These are phyloP conservation scores for Phytophthora pseudosyringae DNA, from an alignment of 352 stramenopile species.

Conservation along the genomic window DNA sequence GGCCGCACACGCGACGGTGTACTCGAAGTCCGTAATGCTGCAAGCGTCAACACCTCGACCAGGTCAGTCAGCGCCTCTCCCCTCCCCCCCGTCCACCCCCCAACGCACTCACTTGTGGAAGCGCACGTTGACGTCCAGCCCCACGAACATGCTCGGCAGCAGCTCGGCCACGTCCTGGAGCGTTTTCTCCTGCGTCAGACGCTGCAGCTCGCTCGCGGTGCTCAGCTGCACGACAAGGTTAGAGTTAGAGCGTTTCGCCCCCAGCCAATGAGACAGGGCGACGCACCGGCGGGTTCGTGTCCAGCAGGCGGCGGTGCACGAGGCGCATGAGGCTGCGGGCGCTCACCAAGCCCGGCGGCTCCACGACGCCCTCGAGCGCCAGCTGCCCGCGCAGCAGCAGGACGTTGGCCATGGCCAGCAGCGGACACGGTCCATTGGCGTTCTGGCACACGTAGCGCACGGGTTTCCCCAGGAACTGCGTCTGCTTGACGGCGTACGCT, in stretches of 20 bases:
- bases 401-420: constrained; percentile 97
- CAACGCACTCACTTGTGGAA: constrained; percentile 86
- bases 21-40: constrained; percentile 94
- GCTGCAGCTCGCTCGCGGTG: constrained; percentile 56
- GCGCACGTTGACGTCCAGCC: constrained; percentile 98
- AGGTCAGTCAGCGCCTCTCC: background rate
- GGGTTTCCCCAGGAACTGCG: constrained; percentile 76
- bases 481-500: constrained; percentile 83
- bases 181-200: constrained; percentile 83
- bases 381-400: constrained; percentile 94
- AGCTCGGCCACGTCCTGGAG: constrained; percentile 91
- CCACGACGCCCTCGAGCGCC: constrained; percentile 63
- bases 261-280: background rate
- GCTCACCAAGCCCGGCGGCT: constrained; percentile 77
- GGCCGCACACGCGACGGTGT: constrained; percentile 93
- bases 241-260: background rate
- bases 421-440: constrained; percentile 97
- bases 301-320: constrained; percentile 88
- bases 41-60: constrained; percentile 4
- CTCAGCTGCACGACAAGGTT: constrained; percentile 33
- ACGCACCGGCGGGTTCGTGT: constrained; percentile 75
- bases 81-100: background rate
- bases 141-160: constrained; percentile 94
- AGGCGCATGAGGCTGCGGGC: constrained; percentile 92
- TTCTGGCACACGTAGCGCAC: constrained; percentile 97